Evolutionary conservation across 164 flowering plant genomes (phyloP).

Genomic region (Tinospora cordifolia): DNA sequence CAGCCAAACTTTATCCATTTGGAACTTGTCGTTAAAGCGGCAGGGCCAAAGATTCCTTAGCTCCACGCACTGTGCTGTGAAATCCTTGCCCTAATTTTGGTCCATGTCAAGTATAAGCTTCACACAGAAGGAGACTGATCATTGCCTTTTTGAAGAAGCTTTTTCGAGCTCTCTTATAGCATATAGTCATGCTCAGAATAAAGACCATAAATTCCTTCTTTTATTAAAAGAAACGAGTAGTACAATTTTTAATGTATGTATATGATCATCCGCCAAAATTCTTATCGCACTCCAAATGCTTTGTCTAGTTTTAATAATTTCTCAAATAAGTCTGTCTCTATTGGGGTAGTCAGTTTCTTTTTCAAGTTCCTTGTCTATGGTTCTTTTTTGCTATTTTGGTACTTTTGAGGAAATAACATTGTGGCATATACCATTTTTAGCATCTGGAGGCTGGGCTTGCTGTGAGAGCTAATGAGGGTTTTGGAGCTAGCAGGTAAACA

Average conservation of each 20-base stretch:
- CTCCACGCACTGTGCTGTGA: not conserved
- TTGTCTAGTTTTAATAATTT: not conserved
- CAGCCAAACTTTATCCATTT: not conserved
- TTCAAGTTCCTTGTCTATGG: not conserved
- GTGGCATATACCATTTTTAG: constrained; percentile 30
- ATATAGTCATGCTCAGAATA: no score
- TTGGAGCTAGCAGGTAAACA: constrained; percentile 63
- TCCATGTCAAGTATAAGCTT: not conserved
- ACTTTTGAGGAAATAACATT: not conserved
- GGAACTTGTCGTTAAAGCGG: not conserved
- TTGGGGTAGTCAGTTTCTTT: not conserved
- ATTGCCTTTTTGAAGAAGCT: not conserved
- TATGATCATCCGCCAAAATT: not conserved
- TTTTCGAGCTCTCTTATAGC: not conserved
- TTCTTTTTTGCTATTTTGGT: not conserved
- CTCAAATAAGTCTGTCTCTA: not conserved
- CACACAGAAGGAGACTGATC: not conserved
- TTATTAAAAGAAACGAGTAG: no score
- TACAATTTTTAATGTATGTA: no score
- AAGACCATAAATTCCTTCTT: no score
- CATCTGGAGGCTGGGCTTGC: constrained; percentile 84
- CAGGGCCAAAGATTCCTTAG: not conserved
- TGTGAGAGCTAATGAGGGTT: constrained; percentile 54
- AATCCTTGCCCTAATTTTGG: not conserved
- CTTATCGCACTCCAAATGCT: not conserved